These are phyloP conservation scores for Didymella segeticola DNA, from an alignment of 2,329 filamentous ascomycete species.

Conservation along the genomic window DNA sequence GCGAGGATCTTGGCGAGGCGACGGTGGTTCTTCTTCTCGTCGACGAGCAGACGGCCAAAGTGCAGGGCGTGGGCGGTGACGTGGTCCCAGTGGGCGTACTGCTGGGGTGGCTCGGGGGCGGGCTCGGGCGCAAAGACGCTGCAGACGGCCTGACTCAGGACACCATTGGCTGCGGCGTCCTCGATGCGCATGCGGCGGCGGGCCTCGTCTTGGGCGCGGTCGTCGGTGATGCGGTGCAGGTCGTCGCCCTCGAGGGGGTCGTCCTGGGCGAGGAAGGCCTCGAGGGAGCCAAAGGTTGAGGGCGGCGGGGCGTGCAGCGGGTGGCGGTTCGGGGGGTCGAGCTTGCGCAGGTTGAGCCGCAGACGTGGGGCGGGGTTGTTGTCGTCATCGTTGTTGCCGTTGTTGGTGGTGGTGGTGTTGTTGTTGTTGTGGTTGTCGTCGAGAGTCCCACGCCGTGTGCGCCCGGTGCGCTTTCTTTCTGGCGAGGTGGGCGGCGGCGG, in stretches of 20 bases:
- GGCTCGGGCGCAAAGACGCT: slow-evolving; percentile 76
- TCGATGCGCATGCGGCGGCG: slow-evolving; percentile 72
- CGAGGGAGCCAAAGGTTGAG: slow-evolving; percentile 59
- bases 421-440: slow-evolving; percentile 24
- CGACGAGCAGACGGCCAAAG: slow-evolving; percentile 79
- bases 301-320: slow-evolving; percentile 57
- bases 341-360: slow-evolving; percentile 60
- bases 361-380: slow-evolving; percentile 42
- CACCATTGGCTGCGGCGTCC: slow-evolving; percentile 75
- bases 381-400: slow-evolving; percentile 29
- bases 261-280: slow-evolving; percentile 69
- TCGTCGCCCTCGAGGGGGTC: slow-evolving; percentile 56
- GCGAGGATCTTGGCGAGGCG: slow-evolving; percentile 80
- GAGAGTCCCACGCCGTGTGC: slow-evolving; percentile 30
- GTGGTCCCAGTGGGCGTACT: slow-evolving; percentile 89
- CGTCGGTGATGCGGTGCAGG: slow-evolving; percentile 40
- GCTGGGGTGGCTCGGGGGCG: slow-evolving; percentile 74
- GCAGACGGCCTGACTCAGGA: slow-evolving; percentile 74
- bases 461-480: slow-evolving; percentile 30
- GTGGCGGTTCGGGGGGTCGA: slow-evolving; percentile 58
- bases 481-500: slow-evolving; percentile 30
- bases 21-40: slow-evolving; percentile 80
- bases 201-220: slow-evolving; percentile 66
- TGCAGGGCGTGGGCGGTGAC: slow-evolving; percentile 79
- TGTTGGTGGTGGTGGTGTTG: slow-evolving; percentile 20